These are phyloP conservation scores for Berkeleyomyces basicola DNA, from an alignment of 2,329 filamentous ascomycete genomes.

Conservation along the genomic window DNA sequence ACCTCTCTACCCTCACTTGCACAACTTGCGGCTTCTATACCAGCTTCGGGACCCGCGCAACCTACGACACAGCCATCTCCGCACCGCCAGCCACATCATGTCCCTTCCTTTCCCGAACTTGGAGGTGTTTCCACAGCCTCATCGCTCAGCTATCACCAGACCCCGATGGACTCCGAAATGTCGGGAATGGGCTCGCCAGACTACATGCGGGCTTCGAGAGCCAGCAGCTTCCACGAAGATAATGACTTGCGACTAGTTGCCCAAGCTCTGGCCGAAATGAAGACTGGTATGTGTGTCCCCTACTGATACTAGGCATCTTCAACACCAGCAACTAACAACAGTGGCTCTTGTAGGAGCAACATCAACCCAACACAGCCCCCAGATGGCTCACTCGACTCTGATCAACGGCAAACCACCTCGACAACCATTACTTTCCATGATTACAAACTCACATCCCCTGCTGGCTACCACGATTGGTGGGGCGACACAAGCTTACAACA, in stretches of 20 bases:
- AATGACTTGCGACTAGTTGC: conserved; percentile 12
- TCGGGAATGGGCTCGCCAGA: conserved; percentile 11
- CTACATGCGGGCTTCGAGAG: conserved; percentile 7
- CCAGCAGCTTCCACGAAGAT: conserved; percentile 12
- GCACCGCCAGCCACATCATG: conserved; percentile 2
- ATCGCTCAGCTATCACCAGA: conserved; percentile 9
- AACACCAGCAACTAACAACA: neutral
- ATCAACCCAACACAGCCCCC: conserved; percentile 10
- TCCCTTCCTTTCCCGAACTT: conserved; percentile 9
- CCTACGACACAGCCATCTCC: neutral
- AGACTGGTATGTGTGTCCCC: conserved; percentile 9
- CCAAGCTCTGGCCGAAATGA: conserved; percentile 13
- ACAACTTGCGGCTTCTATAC: neutral
- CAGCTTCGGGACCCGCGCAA: neutral
- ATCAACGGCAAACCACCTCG: conserved; percentile 21
- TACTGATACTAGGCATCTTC: neutral
- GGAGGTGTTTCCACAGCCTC: conserved; percentile 9
- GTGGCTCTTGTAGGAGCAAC: neutral
- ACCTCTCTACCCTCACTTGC: conserved; percentile 7
- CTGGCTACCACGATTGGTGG: conserved; percentile 72
- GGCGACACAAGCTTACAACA: conserved; percentile 70
- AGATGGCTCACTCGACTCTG: conserved; percentile 4
- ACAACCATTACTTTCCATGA: conserved; percentile 70
- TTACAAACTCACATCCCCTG: conserved; percentile 77
- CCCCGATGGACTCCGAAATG: conserved; percentile 13